Conservation (phyloP, 208 protist species). For the Acanthamoeba royreba region DNA sequence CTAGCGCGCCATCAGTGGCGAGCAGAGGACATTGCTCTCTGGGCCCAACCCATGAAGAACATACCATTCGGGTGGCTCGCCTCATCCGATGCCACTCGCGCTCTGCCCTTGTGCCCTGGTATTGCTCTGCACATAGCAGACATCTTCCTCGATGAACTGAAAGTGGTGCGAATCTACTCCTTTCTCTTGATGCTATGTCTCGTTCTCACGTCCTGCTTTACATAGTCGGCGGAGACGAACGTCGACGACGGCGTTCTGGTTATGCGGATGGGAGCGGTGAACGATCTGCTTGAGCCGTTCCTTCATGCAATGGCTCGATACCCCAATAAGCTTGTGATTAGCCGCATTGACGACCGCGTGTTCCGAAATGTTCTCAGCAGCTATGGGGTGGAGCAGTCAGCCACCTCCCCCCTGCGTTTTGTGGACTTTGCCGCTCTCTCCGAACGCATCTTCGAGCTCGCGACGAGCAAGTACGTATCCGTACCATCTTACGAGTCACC, state of each 20-base stretch:
- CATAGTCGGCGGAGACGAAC: background rate
- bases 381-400: background rate
- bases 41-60: background rate
- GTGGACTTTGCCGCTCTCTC: background rate
- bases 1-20: background rate
- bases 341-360: background rate
- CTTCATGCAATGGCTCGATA: background rate
- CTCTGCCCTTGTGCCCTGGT: background rate
- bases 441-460: background rate
- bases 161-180: background rate
- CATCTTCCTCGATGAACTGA: background rate
- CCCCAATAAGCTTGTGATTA: background rate
- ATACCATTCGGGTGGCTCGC: background rate
- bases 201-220: no score
- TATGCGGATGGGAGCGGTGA: background rate
- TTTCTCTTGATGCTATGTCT: background rate
- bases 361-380: no score
- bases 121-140: background rate
- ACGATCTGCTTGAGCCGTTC: background rate
- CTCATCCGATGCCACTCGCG: background rate
- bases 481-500: no score
- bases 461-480: background rate
- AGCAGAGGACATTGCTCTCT: background rate
- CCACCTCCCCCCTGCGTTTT: background rate
- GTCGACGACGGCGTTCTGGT: background rate